Evolutionary conservation across 2,329 filamentous ascomycete genomes (phyloP).

Genomic region (Fusarium sterilihyphosum): DNA sequence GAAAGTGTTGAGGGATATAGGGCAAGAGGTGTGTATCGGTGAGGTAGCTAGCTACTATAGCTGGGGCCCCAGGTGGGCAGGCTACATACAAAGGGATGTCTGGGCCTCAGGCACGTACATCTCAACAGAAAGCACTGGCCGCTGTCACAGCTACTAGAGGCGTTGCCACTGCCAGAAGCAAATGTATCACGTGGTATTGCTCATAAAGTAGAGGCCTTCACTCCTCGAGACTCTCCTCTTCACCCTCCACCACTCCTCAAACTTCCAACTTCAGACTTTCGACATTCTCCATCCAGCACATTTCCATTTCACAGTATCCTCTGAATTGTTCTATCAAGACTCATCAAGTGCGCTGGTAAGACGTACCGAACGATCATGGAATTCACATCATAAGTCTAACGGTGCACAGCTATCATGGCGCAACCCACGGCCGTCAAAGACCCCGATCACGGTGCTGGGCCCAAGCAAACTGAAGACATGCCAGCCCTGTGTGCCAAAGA

Average conservation of each 20-base stretch:
- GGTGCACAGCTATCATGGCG: not conserved
- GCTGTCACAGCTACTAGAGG: not conserved
- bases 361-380: fast-evolving
- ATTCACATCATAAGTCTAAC: not conserved
- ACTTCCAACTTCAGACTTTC: not conserved
- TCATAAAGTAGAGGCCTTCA: not conserved
- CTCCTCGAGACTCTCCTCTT: too few species aligned
- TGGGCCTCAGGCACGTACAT: too few species aligned
- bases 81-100: too few species aligned
- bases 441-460: not conserved
- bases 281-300: not conserved
- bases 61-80: too few species aligned
- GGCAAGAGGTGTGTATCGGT: too few species aligned
- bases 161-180: not conserved
- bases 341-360: not conserved
- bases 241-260: not conserved
- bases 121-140: not conserved
- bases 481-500: not conserved
- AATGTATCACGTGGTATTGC: not conserved
- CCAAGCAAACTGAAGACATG: not conserved
- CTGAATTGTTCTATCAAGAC: too few species aligned
- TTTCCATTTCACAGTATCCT: not conserved
- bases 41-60: too few species aligned
- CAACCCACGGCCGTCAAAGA: not conserved
- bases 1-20: too few species aligned